Conservation (phyloP, 1,284 basidiomycete species). For the Ganoderma resinaceum region DNA sequence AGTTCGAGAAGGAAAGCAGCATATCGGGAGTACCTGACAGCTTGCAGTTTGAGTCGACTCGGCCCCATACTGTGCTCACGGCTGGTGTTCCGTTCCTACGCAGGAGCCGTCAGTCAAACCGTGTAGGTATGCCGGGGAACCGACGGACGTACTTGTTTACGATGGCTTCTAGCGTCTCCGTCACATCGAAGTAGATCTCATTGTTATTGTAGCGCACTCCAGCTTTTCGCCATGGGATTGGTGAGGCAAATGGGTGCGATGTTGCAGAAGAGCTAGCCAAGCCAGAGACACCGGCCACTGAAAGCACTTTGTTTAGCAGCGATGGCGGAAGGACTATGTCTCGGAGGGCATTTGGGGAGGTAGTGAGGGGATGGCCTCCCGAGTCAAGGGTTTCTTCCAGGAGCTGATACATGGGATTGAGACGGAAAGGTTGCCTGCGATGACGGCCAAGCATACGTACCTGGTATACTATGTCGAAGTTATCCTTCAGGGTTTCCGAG, state of each 20-base stretch:
- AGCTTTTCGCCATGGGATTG: conserved; percentile 93
- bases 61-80: conserved; percentile 79
- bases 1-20: conserved; percentile 81
- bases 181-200: conserved; percentile 94
- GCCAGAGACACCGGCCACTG: conserved; percentile 59
- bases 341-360: conserved; percentile 90
- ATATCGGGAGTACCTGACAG: conserved; percentile 92
- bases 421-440: background rate
- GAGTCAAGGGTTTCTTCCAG: conserved; percentile 95
- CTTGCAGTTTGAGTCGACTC: conserved; percentile 82
- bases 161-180: conserved; percentile 84
- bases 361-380: conserved; percentile 92
- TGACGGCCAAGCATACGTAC: conserved; percentile 46
- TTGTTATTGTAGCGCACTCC: conserved; percentile 89
- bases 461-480: conserved; percentile 97
- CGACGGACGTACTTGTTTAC: conserved; percentile 73
- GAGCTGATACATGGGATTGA: conserved; percentile 56
- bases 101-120: background rate
- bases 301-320: conserved; percentile 76
- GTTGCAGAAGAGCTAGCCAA: conserved; percentile 43
- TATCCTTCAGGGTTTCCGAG: conserved; percentile 83
- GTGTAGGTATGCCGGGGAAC: background rate
- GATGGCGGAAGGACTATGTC: conserved; percentile 93
- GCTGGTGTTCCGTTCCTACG: conserved; percentile 78
- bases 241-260: conserved; percentile 85